Evolutionary conservation across 2,329 filamentous ascomycete genomes (phyloP).

Genomic region (Nannizziopsis arthrosporioides): DNA sequence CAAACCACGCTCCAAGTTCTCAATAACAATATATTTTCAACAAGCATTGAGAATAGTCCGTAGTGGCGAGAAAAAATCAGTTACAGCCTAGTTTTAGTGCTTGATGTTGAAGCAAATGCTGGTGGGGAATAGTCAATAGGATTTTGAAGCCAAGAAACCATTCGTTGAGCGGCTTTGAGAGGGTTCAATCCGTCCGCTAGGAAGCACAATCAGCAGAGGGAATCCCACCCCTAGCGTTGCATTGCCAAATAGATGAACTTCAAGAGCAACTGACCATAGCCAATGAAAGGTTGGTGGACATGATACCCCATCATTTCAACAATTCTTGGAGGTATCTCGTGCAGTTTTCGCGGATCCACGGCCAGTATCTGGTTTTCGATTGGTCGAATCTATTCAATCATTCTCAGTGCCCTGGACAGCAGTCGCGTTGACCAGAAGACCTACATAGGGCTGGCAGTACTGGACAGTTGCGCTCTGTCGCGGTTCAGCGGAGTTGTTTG

Average conservation of each 20-base stretch:
- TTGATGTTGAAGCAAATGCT: constrained; percentile 17
- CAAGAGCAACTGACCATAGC: constrained; percentile 19
- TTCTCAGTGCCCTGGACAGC: background rate
- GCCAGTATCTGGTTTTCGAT: constrained; percentile 26
- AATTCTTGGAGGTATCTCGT: constrained; percentile 21
- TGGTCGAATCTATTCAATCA: constrained; percentile 19
- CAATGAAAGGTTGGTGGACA: constrained; percentile 24
- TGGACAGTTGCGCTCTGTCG: constrained; percentile 31
- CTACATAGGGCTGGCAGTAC: constrained; percentile 32
- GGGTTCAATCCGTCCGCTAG: constrained; percentile 23
- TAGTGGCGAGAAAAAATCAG: too few species aligned
- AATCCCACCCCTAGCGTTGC: background rate
- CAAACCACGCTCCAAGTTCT: too few species aligned
- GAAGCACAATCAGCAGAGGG: background rate
- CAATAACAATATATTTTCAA: too few species aligned
- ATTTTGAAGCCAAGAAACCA: constrained; percentile 22
- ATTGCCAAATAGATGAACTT: background rate
- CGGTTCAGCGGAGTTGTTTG: constrained; percentile 22
- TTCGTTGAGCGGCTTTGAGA: constrained; percentile 19
- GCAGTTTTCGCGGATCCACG: constrained; percentile 24
- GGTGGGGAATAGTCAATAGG: constrained; percentile 22
- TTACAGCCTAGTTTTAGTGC: constrained; percentile 5
- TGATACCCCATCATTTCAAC: constrained; percentile 29
- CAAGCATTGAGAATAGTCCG: too few species aligned
- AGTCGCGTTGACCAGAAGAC: background rate